These are phyloP conservation scores for Heimioporus sp. DNA, from an alignment of 768 basidiomycete species.

Conservation along the genomic window DNA sequence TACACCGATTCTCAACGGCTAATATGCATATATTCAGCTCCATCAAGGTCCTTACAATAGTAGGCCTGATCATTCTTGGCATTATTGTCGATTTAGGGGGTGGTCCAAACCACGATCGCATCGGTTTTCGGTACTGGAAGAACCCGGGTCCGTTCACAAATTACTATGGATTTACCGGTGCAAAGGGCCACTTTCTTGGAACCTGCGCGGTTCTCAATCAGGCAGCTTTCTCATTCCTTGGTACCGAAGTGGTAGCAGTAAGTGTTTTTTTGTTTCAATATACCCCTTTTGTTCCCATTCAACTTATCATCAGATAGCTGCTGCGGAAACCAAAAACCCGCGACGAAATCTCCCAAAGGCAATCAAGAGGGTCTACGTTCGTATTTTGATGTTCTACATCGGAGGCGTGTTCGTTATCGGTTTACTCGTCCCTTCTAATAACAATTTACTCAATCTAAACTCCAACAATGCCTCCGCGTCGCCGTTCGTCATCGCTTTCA, in stretches of 20 bases:
- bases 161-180: slow-evolving; percentile 37
- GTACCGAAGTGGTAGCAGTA: slow-evolving; percentile 52
- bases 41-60: slow-evolving; percentile 51
- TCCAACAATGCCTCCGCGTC: slow-evolving; percentile 42
- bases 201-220: slow-evolving; percentile 54
- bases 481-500: slow-evolving; percentile 59
- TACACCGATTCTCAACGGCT: neutral
- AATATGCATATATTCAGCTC: slow-evolving; percentile 27
- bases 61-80: slow-evolving; percentile 44
- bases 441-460: slow-evolving; percentile 38
- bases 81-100: slow-evolving; percentile 53
- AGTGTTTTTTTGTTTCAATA: slow-evolving; percentile 1
- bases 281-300: neutral
- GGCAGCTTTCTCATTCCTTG: slow-evolving; percentile 60
- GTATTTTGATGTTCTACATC: slow-evolving; percentile 37
- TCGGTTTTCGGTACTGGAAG: slow-evolving; percentile 47
- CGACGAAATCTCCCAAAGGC: slow-evolving; percentile 40
- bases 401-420: slow-evolving; percentile 46
- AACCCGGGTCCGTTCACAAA: slow-evolving; percentile 59
- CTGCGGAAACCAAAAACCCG: slow-evolving; percentile 52
- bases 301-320: slow-evolving; percentile 33
- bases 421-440: slow-evolving; percentile 48
- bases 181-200: slow-evolving; percentile 49
- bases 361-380: slow-evolving; percentile 44
- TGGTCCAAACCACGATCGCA: slow-evolving; percentile 50